Conservation (phyloP, 805 yeast genomes). For the Tetrapisispora iriomotensis region DNA sequence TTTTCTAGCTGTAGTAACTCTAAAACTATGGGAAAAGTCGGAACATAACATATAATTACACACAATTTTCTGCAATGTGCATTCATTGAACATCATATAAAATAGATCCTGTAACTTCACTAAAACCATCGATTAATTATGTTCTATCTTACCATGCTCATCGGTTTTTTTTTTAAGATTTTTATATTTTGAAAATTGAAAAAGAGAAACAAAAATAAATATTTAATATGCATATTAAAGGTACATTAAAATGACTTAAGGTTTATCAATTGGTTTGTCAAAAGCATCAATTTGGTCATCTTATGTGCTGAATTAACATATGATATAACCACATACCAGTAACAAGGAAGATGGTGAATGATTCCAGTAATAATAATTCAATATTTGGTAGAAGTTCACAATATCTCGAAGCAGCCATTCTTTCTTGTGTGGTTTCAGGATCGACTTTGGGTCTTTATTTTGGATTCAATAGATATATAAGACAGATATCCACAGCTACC, state of each 20-base stretch:
- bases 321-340: no score
- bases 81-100: neutral
- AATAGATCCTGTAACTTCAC: no score
- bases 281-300: no score
- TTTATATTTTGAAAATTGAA: no score
- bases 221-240: no score
- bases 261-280: no score
- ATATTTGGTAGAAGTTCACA: neutral
- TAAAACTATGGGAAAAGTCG: constrained; percentile 46
- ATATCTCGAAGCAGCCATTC: constrained; percentile 12
- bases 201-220: no score
- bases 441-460: constrained; percentile 34
- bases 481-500: constrained; percentile 39
- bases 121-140: no score
- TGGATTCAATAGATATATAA: constrained; percentile 38
- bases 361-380: neutral
- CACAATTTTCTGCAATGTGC: neutral
- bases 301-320: no score
- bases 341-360: neutral
- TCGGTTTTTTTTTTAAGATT: no score
- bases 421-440: constrained; percentile 30
- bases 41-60: neutral
- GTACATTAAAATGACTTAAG: no score
- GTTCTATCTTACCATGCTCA: no score
- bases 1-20: constrained; percentile 62